A percentile compares a stretch with the other conserved stretches of the same genome.
These are phyloP conservation scores for Phytophthora multivora DNA, from an alignment of 352 stramenopile genomes.

Conservation along the genomic window DNA sequence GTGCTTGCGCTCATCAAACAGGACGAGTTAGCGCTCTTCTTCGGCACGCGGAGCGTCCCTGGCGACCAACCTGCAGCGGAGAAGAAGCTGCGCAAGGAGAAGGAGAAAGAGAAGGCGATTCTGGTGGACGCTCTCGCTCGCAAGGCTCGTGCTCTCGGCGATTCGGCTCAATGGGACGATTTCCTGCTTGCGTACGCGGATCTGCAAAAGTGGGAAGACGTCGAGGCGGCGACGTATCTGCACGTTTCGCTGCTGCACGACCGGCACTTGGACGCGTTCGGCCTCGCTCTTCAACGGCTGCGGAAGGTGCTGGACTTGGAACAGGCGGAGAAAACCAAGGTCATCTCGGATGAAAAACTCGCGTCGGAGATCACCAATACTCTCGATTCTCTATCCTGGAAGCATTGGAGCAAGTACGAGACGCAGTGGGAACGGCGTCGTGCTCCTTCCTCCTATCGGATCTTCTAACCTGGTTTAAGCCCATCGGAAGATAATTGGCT, in stretches of 20 bases:
- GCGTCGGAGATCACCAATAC: constrained; percentile 45
- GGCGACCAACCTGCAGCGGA: constrained; percentile 51
- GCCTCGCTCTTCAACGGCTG: constrained; percentile 69
- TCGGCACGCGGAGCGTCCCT: constrained; percentile 64
- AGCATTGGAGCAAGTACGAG: constrained; percentile 61
- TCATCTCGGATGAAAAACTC: constrained; percentile 64
- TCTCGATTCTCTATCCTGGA: constrained; percentile 54
- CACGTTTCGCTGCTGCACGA: constrained; percentile 69
- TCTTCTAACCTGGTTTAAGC: constrained; percentile 64
- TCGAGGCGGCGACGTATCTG: constrained; percentile 58
- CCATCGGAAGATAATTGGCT: background rate
- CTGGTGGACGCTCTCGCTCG: constrained; percentile 70
- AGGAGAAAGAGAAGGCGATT: constrained; percentile 72
- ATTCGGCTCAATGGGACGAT: constrained; percentile 54
- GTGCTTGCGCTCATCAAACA: constrained; percentile 68
- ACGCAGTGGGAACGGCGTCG: constrained; percentile 66
- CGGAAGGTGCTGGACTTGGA: constrained; percentile 72
- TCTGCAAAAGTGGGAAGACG: constrained; percentile 82
- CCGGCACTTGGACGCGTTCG: constrained; percentile 46
- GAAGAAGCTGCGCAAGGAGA: constrained; percentile 81
- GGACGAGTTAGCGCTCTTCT: constrained; percentile 74
- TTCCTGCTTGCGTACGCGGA: constrained; percentile 55
- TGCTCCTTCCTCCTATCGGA: constrained; percentile 54
- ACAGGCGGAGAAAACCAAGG: constrained; percentile 66
- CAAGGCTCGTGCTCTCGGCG: constrained; percentile 73